Conservation (phyloP, 1,284 basidiomycete genomes). For the Papiliotrema nemorosa region DNA sequence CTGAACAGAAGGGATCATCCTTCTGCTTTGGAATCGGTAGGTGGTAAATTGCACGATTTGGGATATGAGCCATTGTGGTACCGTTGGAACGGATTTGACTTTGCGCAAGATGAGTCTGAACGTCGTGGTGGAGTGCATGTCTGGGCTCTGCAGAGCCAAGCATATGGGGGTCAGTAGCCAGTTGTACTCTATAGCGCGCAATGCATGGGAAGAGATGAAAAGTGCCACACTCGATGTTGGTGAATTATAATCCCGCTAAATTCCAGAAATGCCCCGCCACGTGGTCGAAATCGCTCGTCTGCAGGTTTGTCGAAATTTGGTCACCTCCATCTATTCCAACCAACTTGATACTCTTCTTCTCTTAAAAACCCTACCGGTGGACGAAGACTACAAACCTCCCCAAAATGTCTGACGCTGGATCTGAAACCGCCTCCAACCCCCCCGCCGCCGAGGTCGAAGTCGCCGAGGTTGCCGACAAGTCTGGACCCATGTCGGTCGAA, state of each 20-base stretch:
- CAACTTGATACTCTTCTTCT: neutral
- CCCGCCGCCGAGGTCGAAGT: slow-evolving; percentile 56
- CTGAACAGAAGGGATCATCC: slow-evolving; percentile 4
- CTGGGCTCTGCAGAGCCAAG: slow-evolving; percentile 12
- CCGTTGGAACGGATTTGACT: slow-evolving; percentile 61
- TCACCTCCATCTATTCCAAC: neutral
- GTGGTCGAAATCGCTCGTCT: neutral
- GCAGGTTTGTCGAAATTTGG: slow-evolving; percentile 4
- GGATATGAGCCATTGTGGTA: slow-evolving; percentile 62
- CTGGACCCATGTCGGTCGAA: slow-evolving; percentile 91
- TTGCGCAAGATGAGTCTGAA: slow-evolving; percentile 72
- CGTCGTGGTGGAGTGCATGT: slow-evolving; percentile 67
- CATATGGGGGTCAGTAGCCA: neutral
- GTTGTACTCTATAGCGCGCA: neutral
- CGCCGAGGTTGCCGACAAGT: slow-evolving; percentile 76
- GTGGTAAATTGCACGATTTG: slow-evolving; percentile 54
- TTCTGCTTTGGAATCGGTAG: slow-evolving; percentile 41
- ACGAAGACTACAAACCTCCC: slow-evolving; percentile 47
- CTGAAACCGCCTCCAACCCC: slow-evolving; percentile 74
- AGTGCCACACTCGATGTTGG: neutral
- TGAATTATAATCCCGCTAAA: neutral
- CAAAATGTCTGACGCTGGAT: slow-evolving; percentile 98
- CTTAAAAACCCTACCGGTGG: slow-evolving; percentile 27
- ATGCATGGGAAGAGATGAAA: neutral
- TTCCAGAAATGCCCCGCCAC: too few species aligned